Evolutionary conservation across 805 yeast genomes (phyloP).

Genomic region (Zygosaccharomyces gambellarensis): DNA sequence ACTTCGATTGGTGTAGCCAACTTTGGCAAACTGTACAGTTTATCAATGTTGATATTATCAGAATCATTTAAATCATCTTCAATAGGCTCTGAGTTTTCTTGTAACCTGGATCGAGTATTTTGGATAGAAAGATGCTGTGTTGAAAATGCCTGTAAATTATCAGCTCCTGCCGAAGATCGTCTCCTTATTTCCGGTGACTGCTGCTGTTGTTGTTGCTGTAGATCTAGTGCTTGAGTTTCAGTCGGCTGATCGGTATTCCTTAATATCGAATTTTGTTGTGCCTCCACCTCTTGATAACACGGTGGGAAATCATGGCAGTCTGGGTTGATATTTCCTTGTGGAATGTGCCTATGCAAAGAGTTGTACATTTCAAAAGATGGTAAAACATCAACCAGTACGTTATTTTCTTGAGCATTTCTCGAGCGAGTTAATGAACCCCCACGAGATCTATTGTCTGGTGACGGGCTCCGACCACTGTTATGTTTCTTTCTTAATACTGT

Average conservation of each 20-base stretch:
- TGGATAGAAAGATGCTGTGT: conserved; percentile 18
- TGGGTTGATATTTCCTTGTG: conserved; percentile 36
- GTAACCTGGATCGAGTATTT: conserved; percentile 1
- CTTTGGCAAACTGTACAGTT: conserved; percentile 46
- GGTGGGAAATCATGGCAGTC: conserved; percentile 35
- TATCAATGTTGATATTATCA: conserved; percentile 48
- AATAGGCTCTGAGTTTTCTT: conserved; percentile 15
- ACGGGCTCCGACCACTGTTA: background rate
- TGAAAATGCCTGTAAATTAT: conserved; percentile 17
- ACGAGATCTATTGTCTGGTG: background rate
- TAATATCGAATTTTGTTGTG: conserved; percentile 12
- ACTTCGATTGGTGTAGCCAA: conserved; percentile 43
- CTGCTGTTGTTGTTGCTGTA: background rate
- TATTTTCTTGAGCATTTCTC: conserved; percentile 9
- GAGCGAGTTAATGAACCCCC: background rate
- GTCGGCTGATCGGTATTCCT: conserved; percentile 14
- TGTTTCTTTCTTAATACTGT: conserved; percentile 12
- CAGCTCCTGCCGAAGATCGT: conserved; percentile 9
- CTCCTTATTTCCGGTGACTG: conserved; percentile 1
- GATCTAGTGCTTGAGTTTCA: conserved; percentile 9
- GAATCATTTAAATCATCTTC: conserved; percentile 34
- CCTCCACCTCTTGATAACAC: conserved; percentile 28
- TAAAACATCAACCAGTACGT: conserved; percentile 45
- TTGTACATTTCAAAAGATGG: conserved; percentile 71
- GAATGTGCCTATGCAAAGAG: conserved; percentile 39